Evolutionary conservation across 1,284 basidiomycete genomes (phyloP).

Genomic region (Marasmius tenuissimus): DNA sequence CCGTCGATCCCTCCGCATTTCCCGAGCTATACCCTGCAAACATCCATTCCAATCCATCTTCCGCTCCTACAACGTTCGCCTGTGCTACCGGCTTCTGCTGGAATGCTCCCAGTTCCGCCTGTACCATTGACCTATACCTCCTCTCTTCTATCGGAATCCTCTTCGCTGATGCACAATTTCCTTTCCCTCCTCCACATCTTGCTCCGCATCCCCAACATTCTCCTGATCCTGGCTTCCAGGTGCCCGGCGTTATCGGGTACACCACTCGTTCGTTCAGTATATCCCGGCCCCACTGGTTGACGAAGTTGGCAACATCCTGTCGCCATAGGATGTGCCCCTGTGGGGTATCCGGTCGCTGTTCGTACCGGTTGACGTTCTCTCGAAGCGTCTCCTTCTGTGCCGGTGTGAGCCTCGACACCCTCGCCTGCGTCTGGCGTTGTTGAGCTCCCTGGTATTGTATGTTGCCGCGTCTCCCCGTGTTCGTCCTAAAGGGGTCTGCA

Average conservation of each 20-base stretch:
- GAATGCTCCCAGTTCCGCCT: not conserved
- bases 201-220: constrained; percentile 8
- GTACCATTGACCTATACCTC: not conserved
- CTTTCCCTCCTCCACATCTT: not conserved
- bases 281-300: not conserved
- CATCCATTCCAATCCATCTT: not conserved
- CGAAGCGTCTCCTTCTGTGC: too few relatives aligned
- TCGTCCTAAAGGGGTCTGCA: too few relatives aligned
- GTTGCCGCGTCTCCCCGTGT: too few relatives aligned
- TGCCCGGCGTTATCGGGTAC: not conserved
- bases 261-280: not conserved
- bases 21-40: not conserved
- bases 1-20: constrained; percentile 1
- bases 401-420: too few relatives aligned
- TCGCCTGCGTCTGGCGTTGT: too few relatives aligned
- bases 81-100: not conserved
- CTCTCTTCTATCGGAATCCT: not conserved
- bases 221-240: not conserved
- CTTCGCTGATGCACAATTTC: not conserved
- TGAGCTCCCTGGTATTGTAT: too few relatives aligned
- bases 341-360: not conserved
- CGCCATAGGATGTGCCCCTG: not conserved
- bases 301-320: not conserved
- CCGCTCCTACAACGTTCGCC: not conserved
- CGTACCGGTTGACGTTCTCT: too few relatives aligned